Base-by-base conservation (phyloP, 1,139 yeast species). In the Kluyveromyces sp. region DNA sequence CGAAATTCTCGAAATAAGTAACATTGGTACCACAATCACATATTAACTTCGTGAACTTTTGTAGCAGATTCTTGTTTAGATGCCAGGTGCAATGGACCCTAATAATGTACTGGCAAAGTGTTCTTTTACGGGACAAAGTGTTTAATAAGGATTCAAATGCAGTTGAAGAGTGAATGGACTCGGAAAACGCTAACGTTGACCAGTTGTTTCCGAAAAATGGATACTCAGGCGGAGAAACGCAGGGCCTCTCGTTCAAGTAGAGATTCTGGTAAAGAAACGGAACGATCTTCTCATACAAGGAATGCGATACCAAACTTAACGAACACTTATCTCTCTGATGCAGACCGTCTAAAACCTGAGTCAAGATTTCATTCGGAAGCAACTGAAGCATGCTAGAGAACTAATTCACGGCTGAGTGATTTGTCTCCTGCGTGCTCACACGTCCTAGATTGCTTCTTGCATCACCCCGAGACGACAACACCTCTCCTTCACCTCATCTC, bases 71-170 rank as follows among this genome's bases (percentile, higher is more conserved):
- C 13, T 45, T 44, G 42, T 55, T 46, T 9, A 59, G 32, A 46
- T 60, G 64, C 66, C 65, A 61, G 12, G 62, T 53, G 40, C 63
- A 58, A 33, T 52, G 56, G 1, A 61, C 49, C 6, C 50, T 42
- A 38, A 49, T 52, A 7, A 61, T 49, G 11, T 52, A 39, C 1
- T 57, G 49, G 22, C 58, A 46, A 9, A 59, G 46, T 9, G 36
- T 41, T 3, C 56, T 54, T 2, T 51, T 45, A 16, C 47, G 48
- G 7, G 43, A 39, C 6, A 61, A 30, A 3, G 64, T 49, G 20
- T 56, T 47, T 7, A 59, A 44, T 16, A 61, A 40, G n/a, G 46
- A 41, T 32, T 37, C 38, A 19, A 57, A 51, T 40, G 57, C 56
- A n/a, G 56, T 53, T 19, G 46, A 28, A 20, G 41, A 37, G 8